Conservation (phyloP, 495 filamentous ascomycete species). For the Talaromyces proteolyticus region DNA sequence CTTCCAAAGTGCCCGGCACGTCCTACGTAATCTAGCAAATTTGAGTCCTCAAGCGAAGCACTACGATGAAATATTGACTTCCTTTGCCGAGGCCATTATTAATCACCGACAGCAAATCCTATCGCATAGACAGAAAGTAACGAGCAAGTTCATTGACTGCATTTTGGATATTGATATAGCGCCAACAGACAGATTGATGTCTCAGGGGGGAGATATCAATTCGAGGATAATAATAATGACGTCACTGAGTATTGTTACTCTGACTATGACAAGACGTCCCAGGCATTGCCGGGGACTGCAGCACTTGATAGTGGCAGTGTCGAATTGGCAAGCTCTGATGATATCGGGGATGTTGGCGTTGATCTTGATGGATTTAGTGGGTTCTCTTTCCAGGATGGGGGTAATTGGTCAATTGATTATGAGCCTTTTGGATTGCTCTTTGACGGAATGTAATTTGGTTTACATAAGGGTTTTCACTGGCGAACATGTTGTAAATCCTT, state of each 20-base stretch:
- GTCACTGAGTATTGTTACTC: neutral
- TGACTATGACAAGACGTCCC: neutral
- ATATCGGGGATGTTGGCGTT: constrained; percentile 1
- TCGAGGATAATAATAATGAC: neutral
- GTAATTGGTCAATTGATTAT: constrained; percentile 2
- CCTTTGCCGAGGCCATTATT: constrained; percentile 3
- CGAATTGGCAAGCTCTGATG: neutral
- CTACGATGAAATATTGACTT: constrained; percentile 6
- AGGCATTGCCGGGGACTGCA: neutral
- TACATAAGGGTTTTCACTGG: too few species aligned
- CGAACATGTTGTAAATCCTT: too few species aligned
- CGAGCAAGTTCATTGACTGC: constrained; percentile 1
- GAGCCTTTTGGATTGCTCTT: constrained; percentile 4
- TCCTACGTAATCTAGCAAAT: neutral
- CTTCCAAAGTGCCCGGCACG: constrained; percentile 1
- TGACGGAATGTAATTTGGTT: constrained; percentile 1
- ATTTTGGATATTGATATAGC: neutral
- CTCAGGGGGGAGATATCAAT: neutral
- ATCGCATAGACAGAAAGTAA: neutral
- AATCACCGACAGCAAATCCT: constrained; percentile 3
- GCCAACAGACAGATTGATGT: neutral
- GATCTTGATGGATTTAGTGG: constrained; percentile 5
- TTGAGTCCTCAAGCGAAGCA: constrained; percentile 4
- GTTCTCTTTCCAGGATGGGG: constrained; percentile 3
- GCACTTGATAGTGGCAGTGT: neutral